These are phyloP conservation scores for Eudorina sp. DNA, from an alignment of 139 green algal genomes.

Conservation along the genomic window DNA sequence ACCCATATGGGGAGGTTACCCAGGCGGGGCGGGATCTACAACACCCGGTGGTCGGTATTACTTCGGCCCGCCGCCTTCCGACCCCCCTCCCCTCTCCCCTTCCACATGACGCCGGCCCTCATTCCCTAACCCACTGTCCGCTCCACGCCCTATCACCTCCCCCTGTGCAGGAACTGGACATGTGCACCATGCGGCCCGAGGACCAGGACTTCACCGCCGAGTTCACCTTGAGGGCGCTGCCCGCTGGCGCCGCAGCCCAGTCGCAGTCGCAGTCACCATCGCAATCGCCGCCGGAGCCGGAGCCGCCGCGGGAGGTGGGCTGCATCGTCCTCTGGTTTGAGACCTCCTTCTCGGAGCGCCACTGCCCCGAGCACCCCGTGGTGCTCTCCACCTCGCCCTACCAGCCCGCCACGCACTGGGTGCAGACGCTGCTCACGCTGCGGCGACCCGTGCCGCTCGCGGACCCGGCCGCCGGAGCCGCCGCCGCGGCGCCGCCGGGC, in stretches of 20 bases:
- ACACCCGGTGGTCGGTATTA: no score
- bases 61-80: no score
- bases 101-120: no score
- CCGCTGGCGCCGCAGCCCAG: neutral
- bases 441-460: slow-evolving; percentile 67
- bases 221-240: slow-evolving; percentile 70
- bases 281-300: neutral
- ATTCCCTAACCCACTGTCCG: no score
- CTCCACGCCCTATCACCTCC: no score
- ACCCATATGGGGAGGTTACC: no score
- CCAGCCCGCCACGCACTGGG: slow-evolving; percentile 90
- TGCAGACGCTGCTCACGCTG: slow-evolving; percentile 91
- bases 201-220: slow-evolving; percentile 91
- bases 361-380: slow-evolving; percentile 84
- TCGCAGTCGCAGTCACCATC: slow-evolving; percentile 1
- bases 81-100: no score
- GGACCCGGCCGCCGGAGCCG: neutral
- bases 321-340: slow-evolving; percentile 97
- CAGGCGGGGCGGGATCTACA: no score
- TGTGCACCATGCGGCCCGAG: slow-evolving; percentile 75
- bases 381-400: slow-evolving; percentile 87
- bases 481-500: neutral
- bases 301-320: slow-evolving; percentile 51
- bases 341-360: slow-evolving; percentile 86
- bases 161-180: slow-evolving; percentile 75